phyloP scores from a whole-genome alignment of 495 filamentous ascomycete genomes.

The Aspergillus panamensis region DNA sequence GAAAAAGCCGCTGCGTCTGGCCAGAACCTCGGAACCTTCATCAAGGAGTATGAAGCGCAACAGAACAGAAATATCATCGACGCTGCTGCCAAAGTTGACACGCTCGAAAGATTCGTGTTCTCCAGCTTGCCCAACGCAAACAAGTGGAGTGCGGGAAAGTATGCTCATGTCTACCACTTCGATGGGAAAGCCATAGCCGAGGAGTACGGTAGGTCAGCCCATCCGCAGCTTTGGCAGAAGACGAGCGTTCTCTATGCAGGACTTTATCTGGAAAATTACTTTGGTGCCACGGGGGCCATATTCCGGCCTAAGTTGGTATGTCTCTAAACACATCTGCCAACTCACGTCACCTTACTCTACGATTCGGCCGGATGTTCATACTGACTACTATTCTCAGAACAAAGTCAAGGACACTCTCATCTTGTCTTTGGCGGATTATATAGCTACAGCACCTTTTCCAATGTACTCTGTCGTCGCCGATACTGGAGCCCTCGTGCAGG shows the following conservation, averaged over 20 bases:
- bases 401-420: neutral
- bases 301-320: neutral
- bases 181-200: constrained; percentile 35
- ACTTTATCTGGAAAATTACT: constrained; percentile 33
- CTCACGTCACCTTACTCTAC: neutral
- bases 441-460: neutral
- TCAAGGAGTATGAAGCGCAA: constrained; percentile 32
- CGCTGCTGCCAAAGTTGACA: constrained; percentile 40
- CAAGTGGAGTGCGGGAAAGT: constrained; percentile 33
- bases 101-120: constrained; percentile 42
- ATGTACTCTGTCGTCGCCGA: constrained; percentile 23
- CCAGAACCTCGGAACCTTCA: constrained; percentile 21
- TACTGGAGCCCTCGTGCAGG: constrained; percentile 32
- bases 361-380: neutral
- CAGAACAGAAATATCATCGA: constrained; percentile 48
- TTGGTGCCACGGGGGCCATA: neutral
- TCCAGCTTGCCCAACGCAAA: constrained; percentile 31
- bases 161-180: constrained; percentile 38
- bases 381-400: neutral
- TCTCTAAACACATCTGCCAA: neutral
- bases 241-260: constrained; percentile 41
- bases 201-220: constrained; percentile 30
- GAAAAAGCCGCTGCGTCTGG: constrained; percentile 3
- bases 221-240: constrained; percentile 43
- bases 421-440: neutral